Evolutionary conservation across 352 stramenopile species (phyloP).

Genomic region (Pythium monospermum): DNA sequence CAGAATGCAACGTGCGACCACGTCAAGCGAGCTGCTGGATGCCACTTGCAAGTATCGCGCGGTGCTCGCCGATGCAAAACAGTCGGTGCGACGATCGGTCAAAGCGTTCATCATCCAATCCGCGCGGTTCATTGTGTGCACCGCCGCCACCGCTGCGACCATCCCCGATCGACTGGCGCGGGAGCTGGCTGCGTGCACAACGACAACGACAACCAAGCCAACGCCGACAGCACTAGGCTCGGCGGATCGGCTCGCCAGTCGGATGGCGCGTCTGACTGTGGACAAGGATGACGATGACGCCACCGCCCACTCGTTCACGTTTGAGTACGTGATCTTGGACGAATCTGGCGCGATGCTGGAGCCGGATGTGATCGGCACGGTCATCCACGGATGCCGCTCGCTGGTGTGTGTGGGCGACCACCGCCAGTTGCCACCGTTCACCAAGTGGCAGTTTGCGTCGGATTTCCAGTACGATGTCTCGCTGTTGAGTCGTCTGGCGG

Average conservation of each 20-base stretch:
- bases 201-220: neutral
- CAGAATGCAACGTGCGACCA: neutral
- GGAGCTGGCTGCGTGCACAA: neutral
- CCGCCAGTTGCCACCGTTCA: neutral
- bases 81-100: neutral
- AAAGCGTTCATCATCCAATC: neutral
- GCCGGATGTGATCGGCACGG: neutral
- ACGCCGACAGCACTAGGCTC: neutral
- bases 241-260: neutral
- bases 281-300: neutral
- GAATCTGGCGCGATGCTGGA: neutral
- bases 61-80: neutral
- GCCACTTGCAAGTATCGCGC: neutral
- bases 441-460: neutral
- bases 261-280: neutral
- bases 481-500: neutral
- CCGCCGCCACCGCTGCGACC: neutral
- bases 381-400: slow-evolving; percentile 1
- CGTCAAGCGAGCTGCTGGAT: neutral
- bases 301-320: neutral
- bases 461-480: neutral
- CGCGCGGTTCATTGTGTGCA: neutral
- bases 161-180: neutral
- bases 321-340: slow-evolving; percentile 2
- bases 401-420: neutral